Base-by-base conservation (phyloP, 176 grass and related monocot species). In the Triticum dicoccoides region DNA sequence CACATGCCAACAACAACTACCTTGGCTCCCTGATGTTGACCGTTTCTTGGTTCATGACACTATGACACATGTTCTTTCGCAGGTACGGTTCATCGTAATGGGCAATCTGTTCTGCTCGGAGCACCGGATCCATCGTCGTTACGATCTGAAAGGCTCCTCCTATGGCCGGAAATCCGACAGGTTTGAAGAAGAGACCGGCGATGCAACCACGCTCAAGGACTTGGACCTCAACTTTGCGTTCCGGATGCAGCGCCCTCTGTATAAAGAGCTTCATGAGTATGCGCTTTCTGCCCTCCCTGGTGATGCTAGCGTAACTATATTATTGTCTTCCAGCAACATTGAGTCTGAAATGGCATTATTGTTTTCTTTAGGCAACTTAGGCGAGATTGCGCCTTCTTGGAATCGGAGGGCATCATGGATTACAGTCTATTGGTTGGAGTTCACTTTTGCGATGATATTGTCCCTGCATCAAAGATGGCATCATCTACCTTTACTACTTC, bases 101-200 rank as follows among this genome's bases (percentile, higher is more conserved):
- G 82, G 70, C 20, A 84, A 84, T 17, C 41, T 84, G 0, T 84
- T 84, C 58, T 84, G 70, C 70, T 75, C 58, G 4, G 93, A 95
- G 27, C 90, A 89, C 77, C 86, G 5, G 23, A 98, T 98, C 32
- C 96, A 98, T 85, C 89, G 93, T 27, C 89, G 96, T 65, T 98
- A 94, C 20, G 96, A 98, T 72, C 79, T 98, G 72, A 98, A 98
- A 89, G 96, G 96, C 66, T 98, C 96, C 75, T 98, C 96, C 5
- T 76, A 98, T 23, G 96, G 96, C 10, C 93, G 89, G 45, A 94
- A 78, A 29, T 84, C 93, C 33, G 93, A 95, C 77, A 94, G 89
- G 76, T 86, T 91, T 72, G 88, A 94, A n/a, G 86, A 89, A 65
- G 91, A 92, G 38, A 94, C 89, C 21, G 96, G 95, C 82, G 96